These are phyloP conservation scores for Taxillus chinensis DNA, from an alignment of 164 flowering plant genomes.

Conservation along the genomic window DNA sequence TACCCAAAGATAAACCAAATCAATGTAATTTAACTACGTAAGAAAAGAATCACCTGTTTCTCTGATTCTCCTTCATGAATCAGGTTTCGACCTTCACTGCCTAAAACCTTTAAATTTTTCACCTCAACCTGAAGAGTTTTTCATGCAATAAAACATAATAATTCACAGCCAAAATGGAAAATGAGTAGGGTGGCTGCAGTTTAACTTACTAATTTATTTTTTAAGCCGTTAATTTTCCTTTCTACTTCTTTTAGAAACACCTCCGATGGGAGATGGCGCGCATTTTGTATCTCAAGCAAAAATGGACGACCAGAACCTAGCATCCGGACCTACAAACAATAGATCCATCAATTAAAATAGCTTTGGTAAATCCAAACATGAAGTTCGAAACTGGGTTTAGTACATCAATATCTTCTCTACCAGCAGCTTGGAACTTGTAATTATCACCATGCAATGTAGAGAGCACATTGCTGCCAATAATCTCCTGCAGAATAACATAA, in stretches of 20 bases:
- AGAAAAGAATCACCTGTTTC: conserved; percentile 59
- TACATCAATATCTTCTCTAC: conserved; percentile 99
- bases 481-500: conserved; percentile 46
- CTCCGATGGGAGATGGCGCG: conserved; percentile 56
- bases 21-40: not conserved
- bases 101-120: conserved; percentile 59
- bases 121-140: conserved; percentile 46
- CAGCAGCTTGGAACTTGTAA: conserved; percentile 98
- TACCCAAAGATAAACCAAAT: too few relatives aligned
- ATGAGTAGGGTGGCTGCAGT: not conserved
- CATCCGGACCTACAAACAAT: conserved; percentile 78
- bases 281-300: conserved; percentile 79
- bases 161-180: not conserved
- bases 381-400: conserved; percentile 7
- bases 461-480: conserved; percentile 62
- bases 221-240: conserved; percentile 44
- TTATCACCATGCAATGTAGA: conserved; percentile 60
- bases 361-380: not conserved
- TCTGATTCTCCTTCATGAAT: conserved; percentile 99
- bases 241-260: conserved; percentile 38
- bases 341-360: conserved; percentile 9
- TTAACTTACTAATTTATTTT: conserved; percentile 52
- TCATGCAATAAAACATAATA: not conserved
- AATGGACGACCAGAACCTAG: conserved; percentile 96
- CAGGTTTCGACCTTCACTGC: conserved; percentile 62